phyloP scores from a whole-genome alignment of 495 filamentous ascomycete species.

The Penicillium chermesinum region DNA sequence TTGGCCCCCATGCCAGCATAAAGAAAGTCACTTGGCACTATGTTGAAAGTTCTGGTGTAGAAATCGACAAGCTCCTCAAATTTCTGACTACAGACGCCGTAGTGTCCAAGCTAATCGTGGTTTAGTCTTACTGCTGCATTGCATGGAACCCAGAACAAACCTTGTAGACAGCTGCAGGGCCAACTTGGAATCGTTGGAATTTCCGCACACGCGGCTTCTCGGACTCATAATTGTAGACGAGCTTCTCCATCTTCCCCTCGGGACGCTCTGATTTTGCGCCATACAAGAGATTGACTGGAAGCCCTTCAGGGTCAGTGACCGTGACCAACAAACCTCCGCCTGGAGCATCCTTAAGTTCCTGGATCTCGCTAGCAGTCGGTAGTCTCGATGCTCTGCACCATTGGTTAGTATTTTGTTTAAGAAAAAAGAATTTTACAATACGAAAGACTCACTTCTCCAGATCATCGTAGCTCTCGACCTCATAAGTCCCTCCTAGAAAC shows the following conservation, averaged over 20 bases:
- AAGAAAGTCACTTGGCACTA: constrained; percentile 46
- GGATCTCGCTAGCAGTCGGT: constrained; percentile 21
- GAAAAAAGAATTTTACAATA: neutral
- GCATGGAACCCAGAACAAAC: constrained; percentile 1
- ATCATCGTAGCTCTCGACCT: constrained; percentile 53
- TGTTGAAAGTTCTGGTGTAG: constrained; percentile 64
- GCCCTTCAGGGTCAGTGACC: constrained; percentile 33
- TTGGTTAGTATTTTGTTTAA: neutral
- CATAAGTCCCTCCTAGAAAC: constrained; percentile 51
- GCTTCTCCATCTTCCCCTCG: constrained; percentile 10
- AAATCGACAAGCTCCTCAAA: constrained; percentile 55
- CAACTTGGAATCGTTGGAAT: constrained; percentile 39
- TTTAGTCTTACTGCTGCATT: constrained; percentile 2
- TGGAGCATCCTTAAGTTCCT: constrained; percentile 24
- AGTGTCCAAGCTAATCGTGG: constrained; percentile 55
- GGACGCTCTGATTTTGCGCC: constrained; percentile 20
- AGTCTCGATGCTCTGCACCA: constrained; percentile 21
- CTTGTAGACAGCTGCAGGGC: constrained; percentile 67
- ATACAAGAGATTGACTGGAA: constrained; percentile 29
- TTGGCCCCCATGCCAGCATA: constrained; percentile 18
- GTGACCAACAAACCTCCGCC: constrained; percentile 31
- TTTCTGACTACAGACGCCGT: constrained; percentile 57
- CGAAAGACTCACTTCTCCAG: constrained; percentile 30
- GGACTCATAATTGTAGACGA: constrained; percentile 24
- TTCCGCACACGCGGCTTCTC: constrained; percentile 27